These are phyloP conservation scores for Sanghuangporus baumii DNA, from an alignment of 1,284 basidiomycete genomes.

Conservation along the genomic window DNA sequence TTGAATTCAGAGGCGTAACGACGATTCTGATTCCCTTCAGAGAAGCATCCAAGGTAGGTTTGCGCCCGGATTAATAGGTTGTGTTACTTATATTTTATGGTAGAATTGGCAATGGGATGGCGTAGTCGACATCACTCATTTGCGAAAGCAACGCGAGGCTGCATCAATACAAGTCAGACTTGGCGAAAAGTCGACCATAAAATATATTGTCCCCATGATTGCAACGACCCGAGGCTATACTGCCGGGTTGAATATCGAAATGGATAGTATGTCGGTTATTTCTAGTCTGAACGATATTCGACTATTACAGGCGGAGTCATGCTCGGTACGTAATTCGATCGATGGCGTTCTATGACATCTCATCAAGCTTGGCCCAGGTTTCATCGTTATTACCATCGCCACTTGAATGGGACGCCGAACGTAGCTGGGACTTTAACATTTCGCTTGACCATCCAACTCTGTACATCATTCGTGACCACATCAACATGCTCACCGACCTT, in stretches of 20 bases:
- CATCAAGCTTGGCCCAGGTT: neutral
- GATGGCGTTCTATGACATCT: neutral
- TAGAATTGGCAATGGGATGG: constrained; percentile 87
- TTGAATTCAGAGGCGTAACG: constrained; percentile 75
- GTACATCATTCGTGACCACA: constrained; percentile 82
- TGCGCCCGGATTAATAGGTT: neutral
- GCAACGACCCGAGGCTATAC: constrained; percentile 70
- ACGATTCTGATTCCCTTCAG: constrained; percentile 80
- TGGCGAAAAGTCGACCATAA: constrained; percentile 78
- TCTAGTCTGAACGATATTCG: constrained; percentile 86
- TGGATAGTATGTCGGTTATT: constrained; percentile 73
- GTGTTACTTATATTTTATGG: constrained; percentile 1
- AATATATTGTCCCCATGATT: constrained; percentile 79
- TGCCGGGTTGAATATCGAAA: constrained; percentile 71
- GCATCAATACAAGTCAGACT: constrained; percentile 70
- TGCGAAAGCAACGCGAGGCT: constrained; percentile 54
- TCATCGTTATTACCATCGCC: constrained; percentile 47
- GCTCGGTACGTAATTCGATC: constrained; percentile 45
- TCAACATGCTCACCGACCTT: constrained; percentile 87
- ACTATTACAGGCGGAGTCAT: constrained; percentile 70
- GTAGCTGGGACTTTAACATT: constrained; percentile 74
- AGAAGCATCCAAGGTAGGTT: constrained; percentile 71
- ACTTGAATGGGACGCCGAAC: constrained; percentile 60
- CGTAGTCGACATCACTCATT: constrained; percentile 37
- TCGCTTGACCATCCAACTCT: constrained; percentile 67